Conservation (phyloP, 2,329 filamentous ascomycete species). For the Xylaria sp. region DNA sequence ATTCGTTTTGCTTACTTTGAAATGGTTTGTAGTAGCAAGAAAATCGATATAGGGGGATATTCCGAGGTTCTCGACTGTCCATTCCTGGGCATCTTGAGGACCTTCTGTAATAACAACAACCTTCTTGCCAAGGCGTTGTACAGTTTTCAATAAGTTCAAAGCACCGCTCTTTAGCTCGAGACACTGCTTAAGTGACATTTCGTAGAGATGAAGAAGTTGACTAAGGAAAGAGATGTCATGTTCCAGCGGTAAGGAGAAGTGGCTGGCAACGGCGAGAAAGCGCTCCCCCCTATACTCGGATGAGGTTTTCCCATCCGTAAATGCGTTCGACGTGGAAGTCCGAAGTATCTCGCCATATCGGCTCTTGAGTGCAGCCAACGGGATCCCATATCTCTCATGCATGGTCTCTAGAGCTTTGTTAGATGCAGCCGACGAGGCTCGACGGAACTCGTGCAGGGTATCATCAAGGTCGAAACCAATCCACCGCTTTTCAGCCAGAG, state of each 20-base stretch:
- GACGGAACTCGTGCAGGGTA: conserved; percentile 58
- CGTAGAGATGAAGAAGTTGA: conserved; percentile 46
- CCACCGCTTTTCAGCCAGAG: conserved; percentile 44
- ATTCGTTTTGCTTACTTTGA: conserved; percentile 44
- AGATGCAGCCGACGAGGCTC: conserved; percentile 52
- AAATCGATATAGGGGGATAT: conserved; percentile 45
- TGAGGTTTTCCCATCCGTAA: conserved; percentile 56
- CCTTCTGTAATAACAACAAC: conserved; percentile 59
- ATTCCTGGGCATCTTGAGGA: conserved; percentile 58
- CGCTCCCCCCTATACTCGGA: conserved; percentile 55
- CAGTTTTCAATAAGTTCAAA: conserved; percentile 46
- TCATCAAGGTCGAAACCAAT: conserved; percentile 61
- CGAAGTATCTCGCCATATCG: conserved; percentile 51
- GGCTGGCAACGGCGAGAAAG: conserved; percentile 49
- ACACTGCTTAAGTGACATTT: conserved; percentile 43
- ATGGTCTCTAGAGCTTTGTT: conserved; percentile 48
- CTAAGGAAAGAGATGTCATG: conserved; percentile 37
- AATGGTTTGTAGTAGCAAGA: conserved; percentile 48
- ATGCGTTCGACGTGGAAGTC: conserved; percentile 52
- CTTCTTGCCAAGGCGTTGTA: conserved; percentile 52
- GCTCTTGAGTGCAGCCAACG: conserved; percentile 34
- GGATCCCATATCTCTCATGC: conserved; percentile 31
- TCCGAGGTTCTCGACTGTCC: conserved; percentile 51
- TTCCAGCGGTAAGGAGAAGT: conserved; percentile 37
- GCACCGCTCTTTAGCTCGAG: conserved; percentile 53